Conservation (phyloP, 208 protist species). For the Acanthamoeba divionensis region DNA sequence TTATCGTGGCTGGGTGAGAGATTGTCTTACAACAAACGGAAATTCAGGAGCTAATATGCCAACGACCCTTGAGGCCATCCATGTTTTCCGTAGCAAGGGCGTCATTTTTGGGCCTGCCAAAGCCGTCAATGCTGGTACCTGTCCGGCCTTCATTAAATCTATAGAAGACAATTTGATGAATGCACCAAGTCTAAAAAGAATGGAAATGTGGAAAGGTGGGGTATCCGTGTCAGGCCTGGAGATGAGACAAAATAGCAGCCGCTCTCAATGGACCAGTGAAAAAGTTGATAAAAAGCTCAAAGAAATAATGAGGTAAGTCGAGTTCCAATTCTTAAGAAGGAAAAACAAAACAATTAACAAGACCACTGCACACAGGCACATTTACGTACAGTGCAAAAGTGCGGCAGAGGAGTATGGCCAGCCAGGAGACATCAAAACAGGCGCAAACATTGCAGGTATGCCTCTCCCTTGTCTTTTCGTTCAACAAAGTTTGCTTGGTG, state of each 20-base stretch:
- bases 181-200: no score
- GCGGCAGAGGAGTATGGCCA: conserved; percentile 75
- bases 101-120: conserved; percentile 89
- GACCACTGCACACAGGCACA: no score
- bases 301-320: conserved; percentile 91
- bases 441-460: conserved; percentile 91
- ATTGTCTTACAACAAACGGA: no score
- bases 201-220: no score
- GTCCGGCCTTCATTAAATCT: no score
- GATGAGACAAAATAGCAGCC: conserved; percentile 90
- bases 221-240: conserved; percentile 91
- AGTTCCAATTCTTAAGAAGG: no score
- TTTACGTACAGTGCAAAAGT: conserved; percentile 81
- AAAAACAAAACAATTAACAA: no score
- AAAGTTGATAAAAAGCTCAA: conserved; percentile 87
- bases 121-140: conserved; percentile 91
- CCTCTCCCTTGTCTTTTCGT: no score
- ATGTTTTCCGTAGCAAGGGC: conserved; percentile 71
- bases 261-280: conserved; percentile 84
- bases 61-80: conserved; percentile 84
- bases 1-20: no score
- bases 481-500: no score
- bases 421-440: conserved; percentile 80
- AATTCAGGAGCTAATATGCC: conserved; percentile 94
- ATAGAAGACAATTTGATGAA: no score